phyloP scores from a whole-genome alignment of 1,139 yeast genomes.

The Tardiomyces blankii region DNA sequence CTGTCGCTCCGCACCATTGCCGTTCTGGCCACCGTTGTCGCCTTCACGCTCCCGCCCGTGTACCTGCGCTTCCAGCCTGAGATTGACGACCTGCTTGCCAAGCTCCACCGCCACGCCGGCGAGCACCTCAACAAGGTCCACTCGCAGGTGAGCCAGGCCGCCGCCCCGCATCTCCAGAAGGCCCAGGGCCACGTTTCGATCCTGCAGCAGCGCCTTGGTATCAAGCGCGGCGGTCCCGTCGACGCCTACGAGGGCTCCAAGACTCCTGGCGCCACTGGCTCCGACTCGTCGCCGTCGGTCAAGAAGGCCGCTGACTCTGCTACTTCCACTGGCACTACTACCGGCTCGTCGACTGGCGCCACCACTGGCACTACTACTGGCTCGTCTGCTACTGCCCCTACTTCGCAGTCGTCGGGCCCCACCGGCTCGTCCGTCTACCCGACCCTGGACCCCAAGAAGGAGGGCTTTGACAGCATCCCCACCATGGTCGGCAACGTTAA shows the following conservation, averaged over 20 bases:
- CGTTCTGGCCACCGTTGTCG: conserved; percentile 43
- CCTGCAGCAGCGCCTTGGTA: conserved; percentile 6
- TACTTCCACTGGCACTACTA: not conserved
- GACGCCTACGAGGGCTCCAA: too few species aligned
- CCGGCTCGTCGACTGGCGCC: conserved; percentile 1
- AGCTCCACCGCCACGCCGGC: conserved; percentile 45
- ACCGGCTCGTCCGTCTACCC: not conserved
- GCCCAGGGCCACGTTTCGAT: conserved; percentile 25
- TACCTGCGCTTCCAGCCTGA: conserved; percentile 68
- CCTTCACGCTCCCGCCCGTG: conserved; percentile 68
- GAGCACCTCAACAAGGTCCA: conserved; percentile 42
- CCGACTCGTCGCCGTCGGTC: conserved; percentile 9
- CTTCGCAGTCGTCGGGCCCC: not conserved
- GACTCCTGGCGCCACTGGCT: conserved; percentile 8
- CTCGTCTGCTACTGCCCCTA: not conserved
- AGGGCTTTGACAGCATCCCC: conserved; percentile 17
- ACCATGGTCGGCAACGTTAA: conserved; percentile 22
- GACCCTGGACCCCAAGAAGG: too few species aligned
- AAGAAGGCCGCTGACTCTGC: conserved; percentile 7
- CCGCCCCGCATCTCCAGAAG: conserved; percentile 35
- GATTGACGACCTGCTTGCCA: conserved; percentile 63
- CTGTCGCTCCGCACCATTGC: conserved; percentile 63
- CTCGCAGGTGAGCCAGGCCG: conserved; percentile 24
- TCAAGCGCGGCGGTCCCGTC: conserved; percentile 9
- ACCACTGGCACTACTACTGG: not conserved